These are phyloP conservation scores for Hygrophorus russula DNA, from an alignment of 768 basidiomycete species.

Conservation along the genomic window DNA sequence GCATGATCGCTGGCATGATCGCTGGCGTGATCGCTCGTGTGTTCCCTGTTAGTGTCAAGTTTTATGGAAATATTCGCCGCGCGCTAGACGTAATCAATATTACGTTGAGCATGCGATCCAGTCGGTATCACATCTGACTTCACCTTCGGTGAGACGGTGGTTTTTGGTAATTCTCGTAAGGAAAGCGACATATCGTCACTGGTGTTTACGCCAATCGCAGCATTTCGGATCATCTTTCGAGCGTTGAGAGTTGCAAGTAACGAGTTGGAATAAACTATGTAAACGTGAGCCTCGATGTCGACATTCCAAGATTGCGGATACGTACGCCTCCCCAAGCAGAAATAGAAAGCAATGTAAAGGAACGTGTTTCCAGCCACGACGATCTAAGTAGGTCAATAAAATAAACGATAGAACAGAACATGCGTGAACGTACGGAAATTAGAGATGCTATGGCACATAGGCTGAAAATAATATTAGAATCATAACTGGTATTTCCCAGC, in stretches of 20 bases:
- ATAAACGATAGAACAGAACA: background rate
- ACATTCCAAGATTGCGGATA: constrained; percentile 5
- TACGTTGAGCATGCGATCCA: background rate
- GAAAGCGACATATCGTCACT: constrained; percentile 10
- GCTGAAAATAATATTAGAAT: constrained; percentile 12
- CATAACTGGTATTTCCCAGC: constrained; percentile 23
- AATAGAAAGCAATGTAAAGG: constrained; percentile 42
- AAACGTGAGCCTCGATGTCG: background rate
- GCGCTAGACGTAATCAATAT: constrained; percentile 7
- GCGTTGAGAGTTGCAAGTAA: constrained; percentile 43
- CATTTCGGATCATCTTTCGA: constrained; percentile 24
- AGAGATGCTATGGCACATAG: constrained; percentile 38
- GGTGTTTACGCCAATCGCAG: constrained; percentile 23
- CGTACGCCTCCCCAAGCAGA: constrained; percentile 37
- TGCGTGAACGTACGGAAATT: constrained; percentile 24
- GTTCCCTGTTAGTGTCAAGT: constrained; percentile 43
- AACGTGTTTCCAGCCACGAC: constrained; percentile 23
- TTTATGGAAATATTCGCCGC: constrained; percentile 42
- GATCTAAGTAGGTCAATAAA: constrained; percentile 17
- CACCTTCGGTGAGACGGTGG: constrained; percentile 1
- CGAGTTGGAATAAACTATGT: constrained; percentile 38
- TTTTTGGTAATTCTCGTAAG: constrained; percentile 4
- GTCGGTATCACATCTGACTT: background rate
- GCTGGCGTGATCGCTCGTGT: constrained; percentile 26
- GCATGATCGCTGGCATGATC: too few relatives aligned